phyloP scores from a whole-genome alignment of 1,284 basidiomycete species.

The Veloboletus limbatus region DNA sequence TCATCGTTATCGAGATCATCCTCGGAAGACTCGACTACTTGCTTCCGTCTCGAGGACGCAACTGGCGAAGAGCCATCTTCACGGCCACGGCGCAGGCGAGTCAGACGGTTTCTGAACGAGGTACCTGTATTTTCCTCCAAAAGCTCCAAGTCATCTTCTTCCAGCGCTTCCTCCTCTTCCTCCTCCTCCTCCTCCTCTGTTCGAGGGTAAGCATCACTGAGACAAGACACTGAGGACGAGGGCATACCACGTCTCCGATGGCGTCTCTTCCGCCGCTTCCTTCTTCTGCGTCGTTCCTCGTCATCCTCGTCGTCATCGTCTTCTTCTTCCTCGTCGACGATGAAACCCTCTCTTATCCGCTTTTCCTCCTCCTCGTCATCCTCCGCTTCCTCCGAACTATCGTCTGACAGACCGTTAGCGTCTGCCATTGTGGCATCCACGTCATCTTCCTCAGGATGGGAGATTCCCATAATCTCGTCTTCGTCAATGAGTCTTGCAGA shows the following conservation, averaged over 20 bases:
- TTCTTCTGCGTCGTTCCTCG: conserved; percentile 52
- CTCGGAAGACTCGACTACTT: conserved; percentile 65
- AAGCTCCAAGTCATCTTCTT: conserved; percentile 95
- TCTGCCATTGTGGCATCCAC: conserved; percentile 52
- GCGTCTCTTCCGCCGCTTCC: conserved; percentile 67
- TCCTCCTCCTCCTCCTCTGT: conserved; percentile 57
- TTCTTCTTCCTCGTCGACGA: conserved; percentile 80
- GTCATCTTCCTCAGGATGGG: conserved; percentile 48
- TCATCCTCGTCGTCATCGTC: conserved; percentile 64
- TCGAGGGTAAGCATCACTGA: conserved; percentile 14
- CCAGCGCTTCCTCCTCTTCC: conserved; percentile 76
- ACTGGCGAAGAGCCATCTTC: conserved; percentile 65
- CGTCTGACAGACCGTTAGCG: conserved; percentile 52
- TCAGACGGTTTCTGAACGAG: conserved; percentile 63
- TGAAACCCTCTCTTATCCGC: conserved; percentile 76
- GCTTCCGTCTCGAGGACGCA: conserved; percentile 55
- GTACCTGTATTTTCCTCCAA: conserved; percentile 93
- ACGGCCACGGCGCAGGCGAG: conserved; percentile 70
- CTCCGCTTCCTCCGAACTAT: conserved; percentile 83
- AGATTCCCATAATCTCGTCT: conserved; percentile 60
- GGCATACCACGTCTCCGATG: conserved; percentile 56
- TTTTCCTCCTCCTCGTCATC: conserved; percentile 80
- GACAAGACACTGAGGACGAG: background rate
- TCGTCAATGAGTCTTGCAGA: conserved; percentile 35
- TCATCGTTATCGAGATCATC: conserved; percentile 68